Evolutionary conservation across 306 rosid species (phyloP), one percentile per base, ranked within the genome.

Genomic region (Citrullus mucosospermus): DNA sequence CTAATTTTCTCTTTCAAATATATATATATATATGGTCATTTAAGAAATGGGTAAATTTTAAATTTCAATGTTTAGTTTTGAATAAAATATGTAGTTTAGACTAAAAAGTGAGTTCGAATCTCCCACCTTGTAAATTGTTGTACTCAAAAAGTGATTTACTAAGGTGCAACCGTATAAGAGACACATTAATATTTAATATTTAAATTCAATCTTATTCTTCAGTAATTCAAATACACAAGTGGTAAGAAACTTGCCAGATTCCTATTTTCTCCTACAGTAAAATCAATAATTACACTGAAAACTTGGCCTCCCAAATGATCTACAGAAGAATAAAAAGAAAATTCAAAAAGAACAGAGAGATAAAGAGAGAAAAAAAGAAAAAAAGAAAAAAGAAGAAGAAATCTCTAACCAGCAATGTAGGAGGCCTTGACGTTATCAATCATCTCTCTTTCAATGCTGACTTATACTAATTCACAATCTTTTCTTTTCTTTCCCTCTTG

Each of bases 401-500:
- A 68, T 36, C 20, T 16, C 75, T 46, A 25, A 25, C 20, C 57
- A 46, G 57, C 57, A 70, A 70, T 70, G 57, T 3, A 44, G 76
- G 57, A 46, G 55, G 36, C 10, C 39, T 70, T 48, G 20, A 70
- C 20, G 41, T 70, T 13, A 50, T 46, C 8, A 30, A 39, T 9
- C 75, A 43, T 70, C 76, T 44, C 76, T 70, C 76, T 70, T 69
- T 70, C 76, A 70, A 46, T 43, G 76, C 76, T 46, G 77, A 53
- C 57, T 70, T 41, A 36, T 38, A 67, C 51, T 38, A 67, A n/a
- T 67, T 5, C 53, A 39, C 74, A 44, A 44, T 70, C 17, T 11
- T 11, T 17, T 75, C 20, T 75, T 50, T 75, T 17, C 74, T 67
- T 10, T 38, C 51, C 53, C 32, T 43, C 15, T 67, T 39, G 74